Evolutionary conservation across 495 filamentous ascomycete genomes (phyloP), one percentile per base, ranked within the genome.

Genomic region (Daldinia childiae): DNA sequence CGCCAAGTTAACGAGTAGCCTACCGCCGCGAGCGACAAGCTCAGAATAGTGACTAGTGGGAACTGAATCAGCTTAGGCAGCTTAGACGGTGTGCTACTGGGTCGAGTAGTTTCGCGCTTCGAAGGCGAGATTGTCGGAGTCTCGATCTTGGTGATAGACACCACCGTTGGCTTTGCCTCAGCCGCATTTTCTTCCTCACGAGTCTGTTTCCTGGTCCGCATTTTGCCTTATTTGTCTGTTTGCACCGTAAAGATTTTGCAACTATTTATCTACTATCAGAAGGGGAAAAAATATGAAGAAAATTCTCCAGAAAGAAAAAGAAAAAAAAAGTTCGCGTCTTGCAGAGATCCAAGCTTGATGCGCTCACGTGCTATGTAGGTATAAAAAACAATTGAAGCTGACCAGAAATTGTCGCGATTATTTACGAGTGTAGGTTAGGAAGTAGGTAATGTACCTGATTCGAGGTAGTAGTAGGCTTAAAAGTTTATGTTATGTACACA

Each of bases 31-130:
- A 92, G 61, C 21, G 79, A 75, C 51, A 94, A 80, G 79, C 88
- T 95, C 63, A 90, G 76, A 14, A 90, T 51, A 11, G 90, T 84
- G 4, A 90, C 83, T 2, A 94, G 81, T 19, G 85, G 81, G 70
- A 94, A 92, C 38, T 88, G 87, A 6, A 88, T 73, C 8, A 75
- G 65, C 21, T 77, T 71, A 3, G 90, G 89, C n/a, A 90, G 77
- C 26, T 78, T 82, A 12, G 78, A 80, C n/a, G 56, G 56, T 34
- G 69, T 27, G 66, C 45, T 34, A 27, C 36, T 21, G 39, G 41
- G 21, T 1, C 9, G 62, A 36, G 55, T 32, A 34, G 6, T 27
- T 59, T 63, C 58, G 56, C 50, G 55, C 21, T 67, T 71, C 24
- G 68, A 59, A 34, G 26, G 48, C 6, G 70, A 55, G 4, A 62